These are phyloP conservation scores for Paraphoma sp. DNA, from an alignment of 2,329 filamentous ascomycete species.

Conservation along the genomic window DNA sequence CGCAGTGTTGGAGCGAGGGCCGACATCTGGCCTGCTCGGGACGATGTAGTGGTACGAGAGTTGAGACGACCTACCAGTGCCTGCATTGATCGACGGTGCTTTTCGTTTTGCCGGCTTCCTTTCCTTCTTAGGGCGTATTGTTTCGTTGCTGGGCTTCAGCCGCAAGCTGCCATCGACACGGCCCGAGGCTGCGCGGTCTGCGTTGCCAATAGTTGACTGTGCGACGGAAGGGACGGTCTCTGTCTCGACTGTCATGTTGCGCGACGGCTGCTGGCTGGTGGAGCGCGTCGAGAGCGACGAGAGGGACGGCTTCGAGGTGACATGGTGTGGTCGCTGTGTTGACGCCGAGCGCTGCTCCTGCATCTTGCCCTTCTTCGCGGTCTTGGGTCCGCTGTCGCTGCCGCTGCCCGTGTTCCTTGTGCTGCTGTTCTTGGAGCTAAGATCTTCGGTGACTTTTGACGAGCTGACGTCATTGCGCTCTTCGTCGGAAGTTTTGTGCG, in stretches of 20 bases:
- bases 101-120: slow-evolving; percentile 83
- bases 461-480: slow-evolving; percentile 53
- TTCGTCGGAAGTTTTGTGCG: slow-evolving; percentile 38
- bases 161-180: slow-evolving; percentile 77
- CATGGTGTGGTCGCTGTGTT: slow-evolving; percentile 50
- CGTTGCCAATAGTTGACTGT: slow-evolving; percentile 73
- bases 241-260: slow-evolving; percentile 97
- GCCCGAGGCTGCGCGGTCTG: slow-evolving; percentile 64
- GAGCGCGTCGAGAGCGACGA: slow-evolving; percentile 70
- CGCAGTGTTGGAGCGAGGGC: slow-evolving; percentile 31
- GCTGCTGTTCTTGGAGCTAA: slow-evolving; percentile 50
- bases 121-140: slow-evolving; percentile 91
- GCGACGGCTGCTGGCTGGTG: slow-evolving; percentile 61
- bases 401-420: slow-evolving; percentile 61
- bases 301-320: slow-evolving; percentile 71
- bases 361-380: slow-evolving; percentile 36
- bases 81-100: slow-evolving; percentile 71
- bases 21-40: slow-evolving; percentile 31
- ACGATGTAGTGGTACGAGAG: slow-evolving; percentile 43
- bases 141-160: slow-evolving; percentile 91
- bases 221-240: slow-evolving; percentile 93
- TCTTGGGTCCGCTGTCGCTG: slow-evolving; percentile 65
- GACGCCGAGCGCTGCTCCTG: slow-evolving; percentile 55
- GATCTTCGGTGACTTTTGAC: slow-evolving; percentile 56
- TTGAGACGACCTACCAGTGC: slow-evolving; percentile 69